A percentile compares a stretch with the other conserved stretches of the same genome.
Evolutionary conservation across 1,284 basidiomycete genomes (phyloP).

Genomic region (Cryptococcus sp.): DNA sequence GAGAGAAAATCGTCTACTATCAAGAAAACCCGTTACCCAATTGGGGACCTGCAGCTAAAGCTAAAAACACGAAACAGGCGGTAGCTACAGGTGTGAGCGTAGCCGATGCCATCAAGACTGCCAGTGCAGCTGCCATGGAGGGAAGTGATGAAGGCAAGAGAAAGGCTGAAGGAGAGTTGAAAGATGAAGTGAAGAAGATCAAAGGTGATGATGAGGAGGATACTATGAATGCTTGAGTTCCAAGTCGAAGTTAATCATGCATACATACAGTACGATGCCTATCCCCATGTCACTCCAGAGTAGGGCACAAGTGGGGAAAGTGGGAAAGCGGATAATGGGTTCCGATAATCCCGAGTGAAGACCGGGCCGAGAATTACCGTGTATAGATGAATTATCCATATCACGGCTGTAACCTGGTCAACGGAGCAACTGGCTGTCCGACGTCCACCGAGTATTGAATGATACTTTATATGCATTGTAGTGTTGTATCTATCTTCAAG

Average conservation of each 20-base stretch:
- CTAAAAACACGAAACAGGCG: conserved; percentile 12
- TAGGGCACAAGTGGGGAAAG: too few relatives aligned
- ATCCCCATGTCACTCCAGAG: too few relatives aligned
- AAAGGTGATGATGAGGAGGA: not conserved
- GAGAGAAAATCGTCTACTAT: conserved; percentile 72
- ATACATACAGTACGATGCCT: too few relatives aligned
- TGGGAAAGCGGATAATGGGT: not conserved
- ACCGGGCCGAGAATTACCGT: too few relatives aligned
- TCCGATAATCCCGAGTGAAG: not conserved
- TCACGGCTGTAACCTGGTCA: too few relatives aligned
- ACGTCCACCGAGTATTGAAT: too few relatives aligned
- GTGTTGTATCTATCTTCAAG: too few relatives aligned
- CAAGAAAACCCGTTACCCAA: conserved; percentile 84
- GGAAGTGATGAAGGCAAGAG: conserved; percentile 4
- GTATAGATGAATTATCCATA: too few relatives aligned
- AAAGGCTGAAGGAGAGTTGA: conserved; percentile 2
- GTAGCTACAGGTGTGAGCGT: conserved; percentile 5
- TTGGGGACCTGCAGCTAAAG: conserved; percentile 70
- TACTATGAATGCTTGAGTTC: not conserved
- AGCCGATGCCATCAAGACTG: not conserved
- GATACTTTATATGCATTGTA: too few relatives aligned
- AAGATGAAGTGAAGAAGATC: conserved; percentile 1
- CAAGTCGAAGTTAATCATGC: not conserved
- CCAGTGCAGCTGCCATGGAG: not conserved
- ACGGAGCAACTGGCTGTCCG: too few relatives aligned